Evolutionary conservation across 2,329 filamentous ascomycete species (phyloP).

Genomic region (Tolypocladium endophyticum): DNA sequence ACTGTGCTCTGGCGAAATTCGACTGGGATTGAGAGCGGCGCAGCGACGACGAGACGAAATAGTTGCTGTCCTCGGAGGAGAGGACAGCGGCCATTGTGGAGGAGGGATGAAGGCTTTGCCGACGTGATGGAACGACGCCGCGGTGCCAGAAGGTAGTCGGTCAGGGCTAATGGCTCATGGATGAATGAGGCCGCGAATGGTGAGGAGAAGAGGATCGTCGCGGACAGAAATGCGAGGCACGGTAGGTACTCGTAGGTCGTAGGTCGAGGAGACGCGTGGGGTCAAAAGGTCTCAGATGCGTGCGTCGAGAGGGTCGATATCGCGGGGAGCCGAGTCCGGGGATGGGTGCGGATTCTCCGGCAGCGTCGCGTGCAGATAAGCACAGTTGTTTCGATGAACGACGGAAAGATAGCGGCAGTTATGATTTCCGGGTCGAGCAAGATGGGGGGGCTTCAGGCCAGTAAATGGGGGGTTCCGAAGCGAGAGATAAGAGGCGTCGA

Average conservation of each 20-base stretch:
- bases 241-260: not conserved
- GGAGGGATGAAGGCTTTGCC: not conserved
- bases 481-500: not conserved
- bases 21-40: conserved; percentile 51
- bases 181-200: not conserved
- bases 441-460: not conserved
- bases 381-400: not conserved
- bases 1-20: conserved; percentile 37
- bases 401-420: not conserved
- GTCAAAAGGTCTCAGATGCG: not conserved
- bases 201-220: not conserved
- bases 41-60: conserved; percentile 43
- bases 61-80: conserved; percentile 44
- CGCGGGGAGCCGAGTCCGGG: conserved; percentile 1
- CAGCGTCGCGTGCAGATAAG: not conserved
- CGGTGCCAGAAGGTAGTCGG: not conserved
- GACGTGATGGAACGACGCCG: conserved; percentile 5
- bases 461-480: not conserved
- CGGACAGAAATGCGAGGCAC: not conserved
- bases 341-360: not conserved
- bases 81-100: conserved; percentile 45
- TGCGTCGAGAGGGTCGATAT: not conserved
- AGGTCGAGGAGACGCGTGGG: not conserved
- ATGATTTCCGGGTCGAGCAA: not conserved
- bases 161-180: conserved; percentile 1